These are phyloP conservation scores for Suhomyces yuchorum DNA, from an alignment of 1,139 yeast genomes.

Conservation along the genomic window DNA sequence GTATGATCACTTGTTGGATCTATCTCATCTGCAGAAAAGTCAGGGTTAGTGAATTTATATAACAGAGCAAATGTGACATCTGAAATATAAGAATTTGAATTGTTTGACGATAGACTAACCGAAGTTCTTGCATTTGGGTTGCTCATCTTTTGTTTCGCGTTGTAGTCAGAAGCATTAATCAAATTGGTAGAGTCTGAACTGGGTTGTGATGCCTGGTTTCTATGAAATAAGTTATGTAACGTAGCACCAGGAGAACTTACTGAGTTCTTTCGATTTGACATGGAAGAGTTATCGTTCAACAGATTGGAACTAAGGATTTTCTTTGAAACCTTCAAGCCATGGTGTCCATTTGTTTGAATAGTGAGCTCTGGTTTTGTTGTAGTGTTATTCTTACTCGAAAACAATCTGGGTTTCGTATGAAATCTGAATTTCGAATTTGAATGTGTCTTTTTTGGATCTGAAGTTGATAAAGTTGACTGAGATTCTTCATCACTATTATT, in stretches of 20 bases:
- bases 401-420: conserved; percentile 20
- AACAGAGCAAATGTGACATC: conserved; percentile 39
- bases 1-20: conserved; percentile 27
- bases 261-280: conserved; percentile 26
- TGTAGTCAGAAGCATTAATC: conserved; percentile 15
- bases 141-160: conserved; percentile 18
- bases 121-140: conserved; percentile 25
- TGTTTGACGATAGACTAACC: conserved; percentile 42
- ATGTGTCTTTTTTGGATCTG: conserved; percentile 12
- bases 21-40: conserved; percentile 28
- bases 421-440: conserved; percentile 16
- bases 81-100: conserved; percentile 42
- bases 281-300: conserved; percentile 21
- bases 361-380: conserved; percentile 31
- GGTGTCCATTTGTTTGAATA: conserved; percentile 34
- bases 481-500: conserved; percentile 18
- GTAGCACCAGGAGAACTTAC: conserved; percentile 41
- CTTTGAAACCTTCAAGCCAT: conserved; percentile 31
- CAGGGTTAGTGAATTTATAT: conserved; percentile 45
- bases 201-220: conserved; percentile 26
- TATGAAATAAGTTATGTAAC: conserved; percentile 40
- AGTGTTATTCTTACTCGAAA: conserved; percentile 16
- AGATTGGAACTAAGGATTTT: conserved; percentile 29
- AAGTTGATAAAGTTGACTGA: conserved; percentile 8
- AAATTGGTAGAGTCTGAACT: conserved; percentile 6